Evolutionary conservation across 1,139 yeast species (phyloP).

Genomic region (Hemisphaericaspora subhashii): DNA sequence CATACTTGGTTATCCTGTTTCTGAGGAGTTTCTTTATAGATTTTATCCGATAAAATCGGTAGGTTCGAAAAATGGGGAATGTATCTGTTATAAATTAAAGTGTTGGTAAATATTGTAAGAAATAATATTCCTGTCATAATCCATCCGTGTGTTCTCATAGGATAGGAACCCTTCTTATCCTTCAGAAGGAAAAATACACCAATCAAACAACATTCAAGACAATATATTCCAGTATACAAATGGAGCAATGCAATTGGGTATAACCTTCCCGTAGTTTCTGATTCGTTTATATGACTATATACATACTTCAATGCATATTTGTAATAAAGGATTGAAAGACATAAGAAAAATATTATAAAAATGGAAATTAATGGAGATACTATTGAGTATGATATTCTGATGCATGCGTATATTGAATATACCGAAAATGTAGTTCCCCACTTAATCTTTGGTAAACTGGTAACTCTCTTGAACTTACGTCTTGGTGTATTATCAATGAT

Average conservation of each 20-base stretch:
- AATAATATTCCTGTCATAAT: constrained; percentile 46
- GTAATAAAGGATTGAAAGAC: constrained; percentile 59
- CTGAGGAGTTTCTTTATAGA: constrained; percentile 7
- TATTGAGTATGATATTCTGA: constrained; percentile 73
- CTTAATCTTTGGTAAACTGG: constrained; percentile 43
- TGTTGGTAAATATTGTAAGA: constrained; percentile 34
- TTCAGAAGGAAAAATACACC: constrained; percentile 69
- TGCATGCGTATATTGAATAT: constrained; percentile 72
- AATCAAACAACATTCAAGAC: constrained; percentile 72
- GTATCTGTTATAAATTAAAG: constrained; percentile 31
- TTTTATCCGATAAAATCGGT: constrained; percentile 28
- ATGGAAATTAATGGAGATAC: constrained; percentile 76
- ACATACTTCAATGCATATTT: constrained; percentile 66
- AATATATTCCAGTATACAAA: constrained; percentile 74
- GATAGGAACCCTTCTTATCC: constrained; percentile 36
- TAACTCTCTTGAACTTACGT: constrained; percentile 46
- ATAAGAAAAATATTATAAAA: constrained; percentile 59
- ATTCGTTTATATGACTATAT: constrained; percentile 44
- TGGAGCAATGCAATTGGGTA: constrained; percentile 78
- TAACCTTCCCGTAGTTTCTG: constrained; percentile 69
- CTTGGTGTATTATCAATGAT: constrained; percentile 59
- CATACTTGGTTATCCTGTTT: constrained; percentile 1
- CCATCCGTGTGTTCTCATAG: constrained; percentile 42
- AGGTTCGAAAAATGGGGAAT: constrained; percentile 26
- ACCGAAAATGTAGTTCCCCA: constrained; percentile 84